Evolutionary conservation across 768 basidiomycete species (phyloP), one percentile per base, ranked within the genome.

Genomic region (Lanmaoa pseudosensibilis): DNA sequence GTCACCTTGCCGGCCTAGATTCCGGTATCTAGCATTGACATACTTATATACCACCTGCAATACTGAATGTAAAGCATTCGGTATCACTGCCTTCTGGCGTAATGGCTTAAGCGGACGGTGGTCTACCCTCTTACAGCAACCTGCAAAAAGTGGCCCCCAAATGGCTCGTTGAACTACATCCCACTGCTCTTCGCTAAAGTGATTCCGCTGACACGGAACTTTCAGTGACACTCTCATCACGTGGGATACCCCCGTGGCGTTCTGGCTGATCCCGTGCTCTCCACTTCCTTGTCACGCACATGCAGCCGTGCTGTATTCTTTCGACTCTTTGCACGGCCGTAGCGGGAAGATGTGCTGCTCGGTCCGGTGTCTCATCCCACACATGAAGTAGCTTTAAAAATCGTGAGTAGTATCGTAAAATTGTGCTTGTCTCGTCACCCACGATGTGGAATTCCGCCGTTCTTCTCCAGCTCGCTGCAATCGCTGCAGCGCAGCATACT

Each of bases 401-500:
- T 34, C 25, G 21, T 53, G 25, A 54, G 41, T 21, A 54, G 41
- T 21, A 33, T 23, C 13, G 10, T 9, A 11, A 13, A 7, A 2
- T 37, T 4, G 23, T 36, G 13, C 33, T 38, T 33, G 16, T 18
- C 16, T 39, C 15, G 10, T 43, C 37, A 32, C 44, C 38, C 55
- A 46, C 11, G n/a, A 68, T 65, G 63, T 52, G 41, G 50, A 32
- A 27, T 30, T 47, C 32, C 3, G 43, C 10, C 27, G 23, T 40
- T 44, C 44, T 39, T 38, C 54, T 56, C 18, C 33, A 49, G 21
- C 3, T 63, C 13, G 40, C 47, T 36, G 44, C 44, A 3, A 27
- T 59, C 32, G 60, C 30, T 56, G 41, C 46, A 21, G 57, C 66
- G 6, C 56, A 50, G 11, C 52, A 59, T 52, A 48, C 34, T 8